phyloP scores from a whole-genome alignment of 1,284 basidiomycete genomes.

The Cutaneotrichosporon sp. region DNA sequence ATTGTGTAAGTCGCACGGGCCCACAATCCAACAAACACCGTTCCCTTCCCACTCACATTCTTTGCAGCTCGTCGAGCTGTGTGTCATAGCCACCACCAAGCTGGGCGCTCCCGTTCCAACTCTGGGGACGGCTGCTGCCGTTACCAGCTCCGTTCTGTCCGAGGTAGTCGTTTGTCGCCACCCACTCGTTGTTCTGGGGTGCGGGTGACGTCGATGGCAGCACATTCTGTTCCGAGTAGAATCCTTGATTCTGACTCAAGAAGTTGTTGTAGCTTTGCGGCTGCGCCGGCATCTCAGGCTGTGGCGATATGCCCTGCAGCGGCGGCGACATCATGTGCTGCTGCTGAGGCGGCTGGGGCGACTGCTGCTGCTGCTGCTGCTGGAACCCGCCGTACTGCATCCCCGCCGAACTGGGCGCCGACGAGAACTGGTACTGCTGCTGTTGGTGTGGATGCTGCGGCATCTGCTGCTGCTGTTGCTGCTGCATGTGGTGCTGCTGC shows the following conservation, averaged over 20 bases:
- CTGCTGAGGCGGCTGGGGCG: neutral
- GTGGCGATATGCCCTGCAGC: neutral
- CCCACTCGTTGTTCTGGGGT: conserved; percentile 2
- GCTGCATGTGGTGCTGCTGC: conserved; percentile 3
- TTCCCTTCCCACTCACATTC: conserved; percentile 31
- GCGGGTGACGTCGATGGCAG: neutral
- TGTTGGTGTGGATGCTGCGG: too few species aligned
- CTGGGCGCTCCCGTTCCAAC: conserved; percentile 13
- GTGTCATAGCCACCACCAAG: conserved; percentile 20
- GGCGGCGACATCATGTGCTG: conserved; percentile 3
- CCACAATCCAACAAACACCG: too few species aligned
- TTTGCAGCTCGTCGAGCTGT: conserved; percentile 31
- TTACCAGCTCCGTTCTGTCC: neutral
- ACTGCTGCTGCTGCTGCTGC: conserved; percentile 13
- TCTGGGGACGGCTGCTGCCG: too few species aligned
- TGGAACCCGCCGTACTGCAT: neutral
- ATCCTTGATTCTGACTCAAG: conserved; percentile 7
- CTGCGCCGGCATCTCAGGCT: neutral
- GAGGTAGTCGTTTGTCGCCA: conserved; percentile 5
- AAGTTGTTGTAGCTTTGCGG: conserved; percentile 6
- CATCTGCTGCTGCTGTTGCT: conserved; percentile 11
- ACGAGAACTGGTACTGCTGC: conserved; percentile 2
- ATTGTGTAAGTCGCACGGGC: neutral
- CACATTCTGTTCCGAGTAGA: neutral
- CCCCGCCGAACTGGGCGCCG: neutral